Evolutionary conservation across 805 yeast species (phyloP).

Genomic region (Maudiozyma barnettii): DNA sequence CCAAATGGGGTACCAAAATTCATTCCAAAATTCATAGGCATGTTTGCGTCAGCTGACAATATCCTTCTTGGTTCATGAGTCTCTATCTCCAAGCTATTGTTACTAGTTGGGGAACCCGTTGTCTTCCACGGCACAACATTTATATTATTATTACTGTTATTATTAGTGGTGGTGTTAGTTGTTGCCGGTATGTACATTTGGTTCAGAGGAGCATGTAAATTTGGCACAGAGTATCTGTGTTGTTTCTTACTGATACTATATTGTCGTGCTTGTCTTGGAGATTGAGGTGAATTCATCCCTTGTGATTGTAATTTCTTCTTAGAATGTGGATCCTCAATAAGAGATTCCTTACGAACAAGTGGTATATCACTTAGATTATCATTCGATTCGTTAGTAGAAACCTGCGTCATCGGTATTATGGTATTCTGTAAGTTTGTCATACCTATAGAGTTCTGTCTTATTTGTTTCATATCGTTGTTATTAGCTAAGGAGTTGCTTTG

Average conservation of each 20-base stretch:
- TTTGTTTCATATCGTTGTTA: not conserved
- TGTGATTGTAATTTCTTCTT: not conserved
- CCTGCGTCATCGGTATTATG: not conserved
- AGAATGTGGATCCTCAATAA: not conserved
- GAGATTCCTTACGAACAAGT: not conserved
- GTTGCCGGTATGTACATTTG: slow-evolving; percentile 17
- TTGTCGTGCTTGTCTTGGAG: slow-evolving; percentile 5
- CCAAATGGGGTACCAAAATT: not conserved
- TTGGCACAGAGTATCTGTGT: slow-evolving; percentile 22
- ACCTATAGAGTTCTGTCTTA: not conserved
- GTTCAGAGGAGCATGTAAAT: slow-evolving; percentile 15
- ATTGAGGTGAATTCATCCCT: slow-evolving; percentile 3
- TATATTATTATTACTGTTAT: not conserved
- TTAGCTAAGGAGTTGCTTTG: not conserved
- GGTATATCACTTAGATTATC: not conserved
- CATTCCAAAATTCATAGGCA: not conserved
- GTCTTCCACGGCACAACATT: slow-evolving; percentile 12
- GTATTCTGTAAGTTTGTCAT: not conserved
- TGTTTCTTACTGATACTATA: slow-evolving; percentile 20
- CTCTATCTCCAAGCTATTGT: not conserved
- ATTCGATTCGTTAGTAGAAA: not conserved
- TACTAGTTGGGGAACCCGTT: not conserved
- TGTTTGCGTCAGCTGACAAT: not conserved
- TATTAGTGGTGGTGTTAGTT: not conserved
- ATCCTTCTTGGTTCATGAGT: not conserved